Base-by-base conservation (phyloP, 257 asterid genomes). In the Scutellaria minor region DNA sequence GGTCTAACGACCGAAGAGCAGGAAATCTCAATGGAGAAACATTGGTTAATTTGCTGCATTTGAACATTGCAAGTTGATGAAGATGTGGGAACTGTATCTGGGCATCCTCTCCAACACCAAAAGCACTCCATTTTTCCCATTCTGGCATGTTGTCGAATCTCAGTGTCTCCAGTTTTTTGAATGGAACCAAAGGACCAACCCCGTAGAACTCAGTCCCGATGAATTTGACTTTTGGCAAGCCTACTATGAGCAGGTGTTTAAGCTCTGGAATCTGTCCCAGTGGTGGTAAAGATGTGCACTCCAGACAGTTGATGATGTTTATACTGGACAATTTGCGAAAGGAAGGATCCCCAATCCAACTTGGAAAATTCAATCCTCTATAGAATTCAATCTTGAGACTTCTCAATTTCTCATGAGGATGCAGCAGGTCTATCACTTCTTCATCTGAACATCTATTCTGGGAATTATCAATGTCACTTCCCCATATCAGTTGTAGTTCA, bases 281-380 rank as follows among this genome's bases (percentile, higher is more conserved):
- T 31, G 88, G 89, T 35, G 96, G 95, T 60, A 87, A 80, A 61
- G 72, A 77, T 7, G 77, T 68, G 81, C 94, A 83, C 11, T 74
- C 87, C 31, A 67, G 64, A 60, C 94, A 87, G 44, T 60, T 70
- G 35, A 56, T 55, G 47, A 90, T 83, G 71, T 73, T 73, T 72
- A 90, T 59, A 48, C 80, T 72, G 66, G 84, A 83, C 35, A 90
- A 64, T 45, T 79, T 73, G 56, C 44, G 18, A 68, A 82, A 90
- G 5, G 64, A 59, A 27, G 80, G 86, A 77, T 84, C 80, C 35
- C 94, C 96, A 20, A 90, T 66, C 96, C 96, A 90, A 68, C 71
- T 70, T 2, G 92, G 87, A 76, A 84, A 86, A 18, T 15, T 66
- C 54, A 61, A 66, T 58, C 89, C 90, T 18, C 89, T 55, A 62